These are phyloP conservation scores for Ophiostoma angusticollis DNA, from an alignment of 2,329 filamentous ascomycete genomes.

Conservation along the genomic window DNA sequence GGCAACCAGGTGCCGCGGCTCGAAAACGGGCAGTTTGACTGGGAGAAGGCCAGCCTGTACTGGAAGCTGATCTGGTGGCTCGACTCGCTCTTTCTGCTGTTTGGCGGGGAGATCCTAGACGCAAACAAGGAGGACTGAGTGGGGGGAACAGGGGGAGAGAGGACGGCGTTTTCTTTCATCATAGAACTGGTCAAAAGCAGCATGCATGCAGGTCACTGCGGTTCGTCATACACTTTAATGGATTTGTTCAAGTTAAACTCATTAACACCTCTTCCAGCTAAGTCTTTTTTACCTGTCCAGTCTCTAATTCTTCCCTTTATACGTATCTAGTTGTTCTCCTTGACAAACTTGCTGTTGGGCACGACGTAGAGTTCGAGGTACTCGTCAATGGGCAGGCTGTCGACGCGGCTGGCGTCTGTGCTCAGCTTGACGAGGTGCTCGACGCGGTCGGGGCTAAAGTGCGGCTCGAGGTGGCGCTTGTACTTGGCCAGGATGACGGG, in stretches of 20 bases:
- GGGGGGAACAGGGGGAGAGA: no score
- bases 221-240: not conserved
- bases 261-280: no score
- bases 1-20: slow-evolving; percentile 61
- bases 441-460: slow-evolving; percentile 65
- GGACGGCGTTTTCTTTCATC: not conserved
- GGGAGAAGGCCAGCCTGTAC: slow-evolving; percentile 51
- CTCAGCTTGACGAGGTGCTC: slow-evolving; percentile 73
- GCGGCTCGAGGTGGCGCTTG: slow-evolving; percentile 77
- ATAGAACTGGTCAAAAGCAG: not conserved
- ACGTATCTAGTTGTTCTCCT: slow-evolving; percentile 13
- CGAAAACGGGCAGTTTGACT: slow-evolving; percentile 67
- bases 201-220: no score
- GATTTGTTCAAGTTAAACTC: not conserved
- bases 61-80: slow-evolving; percentile 55
- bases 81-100: slow-evolving; percentile 44
- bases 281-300: not conserved
- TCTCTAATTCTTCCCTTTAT: not conserved
- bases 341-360: slow-evolving; percentile 46
- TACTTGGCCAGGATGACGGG: slow-evolving; percentile 94
- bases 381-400: slow-evolving; percentile 74
- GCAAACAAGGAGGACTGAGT: slow-evolving; percentile 43
- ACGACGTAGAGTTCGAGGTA: slow-evolving; percentile 75
- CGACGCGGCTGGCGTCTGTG: slow-evolving; percentile 60
- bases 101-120: slow-evolving; percentile 44